These are phyloP conservation scores for Cutaneotrichosporon daszewskae DNA, from an alignment of 1,284 basidiomycete species.

Conservation along the genomic window DNA sequence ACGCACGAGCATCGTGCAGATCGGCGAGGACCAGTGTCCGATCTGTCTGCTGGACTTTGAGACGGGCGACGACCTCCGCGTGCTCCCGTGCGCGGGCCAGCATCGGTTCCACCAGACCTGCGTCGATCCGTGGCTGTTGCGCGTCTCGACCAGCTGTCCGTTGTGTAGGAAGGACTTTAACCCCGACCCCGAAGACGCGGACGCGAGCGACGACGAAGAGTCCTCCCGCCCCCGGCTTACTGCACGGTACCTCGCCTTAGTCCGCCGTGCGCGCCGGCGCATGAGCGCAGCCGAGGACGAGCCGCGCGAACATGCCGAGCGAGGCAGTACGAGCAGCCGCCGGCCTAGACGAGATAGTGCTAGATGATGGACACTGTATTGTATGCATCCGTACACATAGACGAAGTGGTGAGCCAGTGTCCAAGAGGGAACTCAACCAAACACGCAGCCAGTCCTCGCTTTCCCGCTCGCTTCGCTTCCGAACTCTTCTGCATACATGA, in stretches of 20 bases:
- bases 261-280: conserved; percentile 32
- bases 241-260: conserved; percentile 41
- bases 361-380: no score
- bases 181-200: conserved; percentile 16
- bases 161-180: conserved; percentile 67
- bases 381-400: no score
- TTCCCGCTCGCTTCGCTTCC: no score
- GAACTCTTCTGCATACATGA: no score
- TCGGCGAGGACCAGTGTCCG: conserved; percentile 69
- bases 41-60: conserved; percentile 92
- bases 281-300: no score
- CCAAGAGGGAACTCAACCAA: no score
- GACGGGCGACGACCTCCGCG: conserved; percentile 79
- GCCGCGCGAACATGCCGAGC: no score
- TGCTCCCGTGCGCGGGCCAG: conserved; percentile 80
- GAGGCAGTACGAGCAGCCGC: no score
- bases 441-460: no score
- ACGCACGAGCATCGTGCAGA: background rate
- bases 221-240: conserved; percentile 21
- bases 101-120: conserved; percentile 73
- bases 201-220: conserved; percentile 13
- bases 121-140: conserved; percentile 57
- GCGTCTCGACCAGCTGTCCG: conserved; percentile 83
- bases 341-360: no score
- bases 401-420: no score